These are phyloP conservation scores for Scorias spongiosa DNA, from an alignment of 2,329 filamentous ascomycete species.

Conservation along the genomic window DNA sequence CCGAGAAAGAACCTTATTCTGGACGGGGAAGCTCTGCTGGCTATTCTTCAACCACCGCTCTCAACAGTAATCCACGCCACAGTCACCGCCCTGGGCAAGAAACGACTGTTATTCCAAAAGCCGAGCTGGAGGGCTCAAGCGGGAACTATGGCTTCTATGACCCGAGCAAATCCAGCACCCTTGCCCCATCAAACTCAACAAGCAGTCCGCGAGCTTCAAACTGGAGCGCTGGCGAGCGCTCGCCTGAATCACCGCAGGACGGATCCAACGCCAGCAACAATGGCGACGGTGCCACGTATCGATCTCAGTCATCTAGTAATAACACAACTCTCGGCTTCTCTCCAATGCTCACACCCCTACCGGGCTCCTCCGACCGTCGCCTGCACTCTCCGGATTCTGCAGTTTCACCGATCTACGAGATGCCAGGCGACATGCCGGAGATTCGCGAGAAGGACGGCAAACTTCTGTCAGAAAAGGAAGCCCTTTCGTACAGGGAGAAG, in stretches of 20 bases:
- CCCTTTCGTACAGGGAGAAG: constrained; percentile 29
- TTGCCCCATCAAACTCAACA: background rate
- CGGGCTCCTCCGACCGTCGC: background rate
- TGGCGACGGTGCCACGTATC: constrained; percentile 2
- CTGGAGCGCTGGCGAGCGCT: background rate
- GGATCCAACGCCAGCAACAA: background rate
- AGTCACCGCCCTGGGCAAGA: background rate
- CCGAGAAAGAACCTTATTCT: constrained; percentile 1
- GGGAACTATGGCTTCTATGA: background rate
- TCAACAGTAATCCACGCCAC: background rate
- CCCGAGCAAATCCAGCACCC: background rate
- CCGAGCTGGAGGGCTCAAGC: constrained; percentile 25
- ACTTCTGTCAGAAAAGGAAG: constrained; percentile 33
- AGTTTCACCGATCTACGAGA: constrained; percentile 27
- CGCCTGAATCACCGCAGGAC: background rate
- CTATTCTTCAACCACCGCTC: background rate
- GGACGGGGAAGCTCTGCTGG: background rate
- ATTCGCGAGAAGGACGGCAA: constrained; percentile 35
- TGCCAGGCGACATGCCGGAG: constrained; percentile 40
- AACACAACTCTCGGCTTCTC: constrained; percentile 6
- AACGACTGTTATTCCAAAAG: constrained; percentile 28
- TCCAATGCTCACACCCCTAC: background rate
- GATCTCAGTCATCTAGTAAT: constrained; percentile 9
- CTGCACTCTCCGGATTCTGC: constrained; percentile 3
- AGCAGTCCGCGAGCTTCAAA: background rate